Evolutionary conservation across 2,329 filamentous ascomycete genomes (phyloP).

Genomic region (Albifimbria verrucaria): DNA sequence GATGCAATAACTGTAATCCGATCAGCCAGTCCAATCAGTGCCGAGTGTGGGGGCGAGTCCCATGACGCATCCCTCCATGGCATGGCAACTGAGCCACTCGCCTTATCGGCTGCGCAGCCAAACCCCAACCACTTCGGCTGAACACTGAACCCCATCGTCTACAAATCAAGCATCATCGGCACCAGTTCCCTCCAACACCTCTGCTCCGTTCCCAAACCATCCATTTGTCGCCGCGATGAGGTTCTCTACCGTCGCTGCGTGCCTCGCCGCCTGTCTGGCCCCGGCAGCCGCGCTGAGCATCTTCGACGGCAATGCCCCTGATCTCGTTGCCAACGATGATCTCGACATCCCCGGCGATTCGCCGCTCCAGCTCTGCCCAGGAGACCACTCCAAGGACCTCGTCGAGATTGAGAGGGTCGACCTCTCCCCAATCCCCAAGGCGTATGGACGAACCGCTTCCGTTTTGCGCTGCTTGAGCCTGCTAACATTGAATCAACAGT

Average conservation of each 20-base stretch:
- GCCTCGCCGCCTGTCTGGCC: constrained; percentile 42
- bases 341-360: constrained; percentile 78
- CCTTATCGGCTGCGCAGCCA: constrained; percentile 9
- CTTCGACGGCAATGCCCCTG: constrained; percentile 28
- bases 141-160: background rate
- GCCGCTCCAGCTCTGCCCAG: constrained; percentile 73
- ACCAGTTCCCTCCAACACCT: constrained; percentile 4
- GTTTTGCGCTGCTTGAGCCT: constrained; percentile 1
- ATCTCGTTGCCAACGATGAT: constrained; percentile 44
- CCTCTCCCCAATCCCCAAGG: constrained; percentile 74
- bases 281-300: constrained; percentile 44
- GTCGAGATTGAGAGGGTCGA: constrained; percentile 77
- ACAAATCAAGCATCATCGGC: background rate
- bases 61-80: constrained; percentile 35
- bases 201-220: too few species aligned
- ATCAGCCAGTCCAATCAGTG: constrained; percentile 16
- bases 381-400: constrained; percentile 65
- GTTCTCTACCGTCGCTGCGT: constrained; percentile 39
- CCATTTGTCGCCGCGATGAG: constrained; percentile 28
- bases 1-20: constrained; percentile 20
- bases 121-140: background rate
- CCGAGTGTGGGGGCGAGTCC: constrained; percentile 25
- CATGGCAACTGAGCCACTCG: constrained; percentile 16
- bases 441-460: too few species aligned
- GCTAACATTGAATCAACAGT: constrained; percentile 41